Base-by-base conservation (phyloP, 345 rosid genomes). In the Eucalyptus brandiana region DNA sequence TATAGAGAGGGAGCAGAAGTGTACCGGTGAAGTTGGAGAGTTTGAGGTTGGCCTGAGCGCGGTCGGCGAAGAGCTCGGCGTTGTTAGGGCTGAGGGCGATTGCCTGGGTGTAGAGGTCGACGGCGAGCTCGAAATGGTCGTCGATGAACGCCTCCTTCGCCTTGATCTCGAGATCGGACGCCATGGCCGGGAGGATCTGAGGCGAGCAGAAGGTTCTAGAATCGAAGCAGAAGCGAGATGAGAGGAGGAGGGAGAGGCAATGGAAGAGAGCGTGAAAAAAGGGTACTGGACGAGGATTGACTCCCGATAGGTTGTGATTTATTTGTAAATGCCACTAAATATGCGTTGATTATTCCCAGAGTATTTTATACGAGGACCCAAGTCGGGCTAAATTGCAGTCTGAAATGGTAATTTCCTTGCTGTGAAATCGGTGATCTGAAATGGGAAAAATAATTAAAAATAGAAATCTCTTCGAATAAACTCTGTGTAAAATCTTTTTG, bases 141-240 rank as follows among this genome's bases (percentile, higher is more conserved):
- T 98, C 98, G 89, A 97, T 90, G 93, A 97, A 97, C 16, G 99
- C 99, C 87, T 95, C 99, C 87, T 92, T 96, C 32, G 99, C 99
- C 92, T 94, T 95, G 86, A 24, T 90, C 47, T 94, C 97, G 42
- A 96, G 94, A 90, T 96, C 96, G 86, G 94, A 90, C 47, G 85
- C 85, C 85, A 76, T 76, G 85, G 47, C 85, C 85, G 9, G 42
- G 30, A 76, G 85, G 85, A 76, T 76, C 85, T 76, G 85, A 76
- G 85, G 54, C 58, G 58, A 69, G 60, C 34, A 67, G 60, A 87
- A 47, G 45, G 14, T 56, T 87, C 81, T 48, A n/a, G 89, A 67
- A 67, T 21, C 51, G 32, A 44, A 42, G 47, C 49, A 26, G 34
- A 17, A 50, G 80, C 51, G 72, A 60, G 69, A 42, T 7, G 58